Conservation (phyloP, 2,329 filamentous ascomycete species). For the Hymenoscyphus fructigenus region DNA sequence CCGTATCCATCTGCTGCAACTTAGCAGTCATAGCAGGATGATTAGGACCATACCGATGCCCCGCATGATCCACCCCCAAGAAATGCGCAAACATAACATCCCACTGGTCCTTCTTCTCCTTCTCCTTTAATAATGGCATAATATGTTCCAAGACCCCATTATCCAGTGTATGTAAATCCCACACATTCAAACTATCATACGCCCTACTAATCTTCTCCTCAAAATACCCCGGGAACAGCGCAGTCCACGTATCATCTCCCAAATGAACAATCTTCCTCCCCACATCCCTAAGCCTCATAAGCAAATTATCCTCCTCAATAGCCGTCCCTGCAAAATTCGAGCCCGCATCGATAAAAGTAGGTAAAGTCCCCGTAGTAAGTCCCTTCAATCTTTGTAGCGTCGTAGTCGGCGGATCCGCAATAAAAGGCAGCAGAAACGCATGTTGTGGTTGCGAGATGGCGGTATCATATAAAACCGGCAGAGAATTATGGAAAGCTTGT, state of each 20-base stretch:
- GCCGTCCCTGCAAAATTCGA: constrained; percentile 94
- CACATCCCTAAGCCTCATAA: constrained; percentile 61
- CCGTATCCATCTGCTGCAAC: constrained; percentile 83
- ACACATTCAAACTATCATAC: constrained; percentile 98
- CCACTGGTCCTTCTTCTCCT: constrained; percentile 69
- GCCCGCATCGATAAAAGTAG: constrained; percentile 90
- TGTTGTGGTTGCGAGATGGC: constrained; percentile 72
- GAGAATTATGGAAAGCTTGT: constrained; percentile 76
- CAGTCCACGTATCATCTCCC: constrained; percentile 97
- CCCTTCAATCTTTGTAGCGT: constrained; percentile 92
- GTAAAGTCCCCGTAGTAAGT: constrained; percentile 89
- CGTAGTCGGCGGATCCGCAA: constrained; percentile 92
- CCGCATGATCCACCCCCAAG: constrained; percentile 93
- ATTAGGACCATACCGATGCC: constrained; percentile 91
- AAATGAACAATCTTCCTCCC: constrained; percentile 84
- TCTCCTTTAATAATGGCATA: constrained; percentile 69
- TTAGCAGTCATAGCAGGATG: constrained; percentile 91
- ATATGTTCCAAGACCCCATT: constrained; percentile 92
- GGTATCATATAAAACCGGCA: constrained; percentile 84
- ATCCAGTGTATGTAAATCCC: constrained; percentile 95
- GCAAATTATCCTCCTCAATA: constrained; percentile 87
- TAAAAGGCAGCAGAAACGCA: constrained; percentile 90
- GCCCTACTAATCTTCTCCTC: constrained; percentile 79
- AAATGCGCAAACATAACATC: constrained; percentile 95
- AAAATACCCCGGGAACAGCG: constrained; percentile 92